Percentiles rank a stretch among this genome's conserved stretches.
Evolutionary conservation across 169 alveolate species (phyloP).

Genomic region (Eimeria maxima): DNA sequence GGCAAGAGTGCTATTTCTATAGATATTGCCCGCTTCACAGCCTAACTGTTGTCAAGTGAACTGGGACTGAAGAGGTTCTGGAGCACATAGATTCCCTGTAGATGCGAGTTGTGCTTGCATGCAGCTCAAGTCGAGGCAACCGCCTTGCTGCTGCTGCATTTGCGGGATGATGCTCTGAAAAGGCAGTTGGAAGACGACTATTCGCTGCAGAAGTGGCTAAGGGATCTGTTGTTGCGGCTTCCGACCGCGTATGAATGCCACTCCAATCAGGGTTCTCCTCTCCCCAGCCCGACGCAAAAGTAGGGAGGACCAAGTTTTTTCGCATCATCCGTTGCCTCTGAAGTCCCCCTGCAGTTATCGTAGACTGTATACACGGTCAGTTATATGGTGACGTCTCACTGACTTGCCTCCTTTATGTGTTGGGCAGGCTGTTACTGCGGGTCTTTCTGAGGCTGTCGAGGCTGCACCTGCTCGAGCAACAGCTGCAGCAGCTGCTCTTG

Average conservation of each 20-base stretch:
- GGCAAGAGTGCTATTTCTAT: background rate
- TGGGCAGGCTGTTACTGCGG: constrained; percentile 61
- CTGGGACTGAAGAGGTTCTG: background rate
- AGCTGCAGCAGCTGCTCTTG: constrained; percentile 30
- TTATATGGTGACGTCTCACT: background rate
- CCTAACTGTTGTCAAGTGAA: background rate
- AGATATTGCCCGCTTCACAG: background rate
- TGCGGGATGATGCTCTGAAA: constrained; percentile 51
- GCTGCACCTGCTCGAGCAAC: constrained; percentile 47
- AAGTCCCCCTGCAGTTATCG: background rate
- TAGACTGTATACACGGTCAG: background rate
- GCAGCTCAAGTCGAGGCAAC: constrained; percentile 56
- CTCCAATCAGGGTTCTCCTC: constrained; percentile 24
- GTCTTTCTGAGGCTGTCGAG: constrained; percentile 55
- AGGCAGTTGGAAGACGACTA: background rate
- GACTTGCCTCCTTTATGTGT: background rate
- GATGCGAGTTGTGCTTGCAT: background rate
- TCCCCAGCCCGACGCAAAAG: constrained; percentile 30
- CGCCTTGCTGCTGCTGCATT: constrained; percentile 44
- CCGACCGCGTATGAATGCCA: constrained; percentile 22
- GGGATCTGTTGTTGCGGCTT: constrained; percentile 37
- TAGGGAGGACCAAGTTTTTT: background rate
- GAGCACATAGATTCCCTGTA: too few species aligned
- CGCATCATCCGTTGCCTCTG: background rate
- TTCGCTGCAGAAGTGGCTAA: constrained; percentile 52